A percentile compares a stretch with the other conserved stretches of the same genome.
Evolutionary conservation across 352 stramenopile species (phyloP).

Genomic region (Pythium oligandrum): DNA sequence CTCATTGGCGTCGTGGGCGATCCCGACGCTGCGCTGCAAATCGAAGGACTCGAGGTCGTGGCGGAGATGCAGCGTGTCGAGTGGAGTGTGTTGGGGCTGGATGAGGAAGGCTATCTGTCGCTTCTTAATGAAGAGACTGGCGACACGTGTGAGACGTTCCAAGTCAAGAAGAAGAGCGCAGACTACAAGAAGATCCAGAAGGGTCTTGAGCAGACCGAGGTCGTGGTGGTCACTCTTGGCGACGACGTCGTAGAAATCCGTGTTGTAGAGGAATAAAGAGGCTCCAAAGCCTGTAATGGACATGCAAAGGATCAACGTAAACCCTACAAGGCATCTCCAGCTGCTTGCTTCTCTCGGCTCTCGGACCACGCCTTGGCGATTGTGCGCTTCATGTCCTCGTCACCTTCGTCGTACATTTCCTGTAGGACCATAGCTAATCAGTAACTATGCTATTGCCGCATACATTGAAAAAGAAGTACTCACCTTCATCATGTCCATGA

Average conservation of each 20-base stretch:
- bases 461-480: background rate
- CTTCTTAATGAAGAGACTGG: slow-evolving; percentile 62
- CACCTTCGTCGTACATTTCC: slow-evolving; percentile 88
- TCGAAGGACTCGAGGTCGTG: slow-evolving; percentile 13
- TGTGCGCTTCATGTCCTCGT: slow-evolving; percentile 88
- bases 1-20: slow-evolving; percentile 55
- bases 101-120: slow-evolving; percentile 71
- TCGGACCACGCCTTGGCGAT: slow-evolving; percentile 87
- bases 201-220: slow-evolving; percentile 46
- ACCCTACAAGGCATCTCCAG: background rate
- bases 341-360: slow-evolving; percentile 61
- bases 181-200: slow-evolving; percentile 73
- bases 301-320: too few species aligned
- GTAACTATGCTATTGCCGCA: too few species aligned
- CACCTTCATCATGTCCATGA: slow-evolving; percentile 92
- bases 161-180: slow-evolving; percentile 59
- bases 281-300: too few species aligned
- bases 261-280: slow-evolving; percentile 21
- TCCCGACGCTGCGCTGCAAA: slow-evolving; percentile 26
- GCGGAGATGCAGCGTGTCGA: slow-evolving; percentile 16
- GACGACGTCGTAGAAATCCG: slow-evolving; percentile 48
- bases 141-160: slow-evolving; percentile 63
- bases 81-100: slow-evolving; percentile 70
- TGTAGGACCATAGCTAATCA: background rate
- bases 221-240: slow-evolving; percentile 45